Base-by-base conservation (phyloP, 2,329 filamentous ascomycete genomes). In the Cladobotryum protrusum region DNA sequence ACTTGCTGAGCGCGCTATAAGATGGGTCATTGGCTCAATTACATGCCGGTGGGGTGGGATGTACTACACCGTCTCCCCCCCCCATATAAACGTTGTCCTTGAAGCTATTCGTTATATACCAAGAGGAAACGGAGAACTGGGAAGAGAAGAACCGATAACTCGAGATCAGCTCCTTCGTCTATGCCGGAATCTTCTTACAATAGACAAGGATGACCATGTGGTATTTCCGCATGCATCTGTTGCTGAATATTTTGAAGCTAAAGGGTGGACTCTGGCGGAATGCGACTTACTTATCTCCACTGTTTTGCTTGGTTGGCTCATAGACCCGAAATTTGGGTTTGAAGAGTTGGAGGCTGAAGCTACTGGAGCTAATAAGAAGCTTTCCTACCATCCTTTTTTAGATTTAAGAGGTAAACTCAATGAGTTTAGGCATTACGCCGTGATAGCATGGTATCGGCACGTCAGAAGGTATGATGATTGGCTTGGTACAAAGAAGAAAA, bases 191-290 rank as follows among this genome's bases (percentile, higher is more conserved):
- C 24, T 51, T 2, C 20, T 51, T 2, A 47, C 49, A 3, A 35
- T 51, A 6, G 44, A 51, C 17, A 39, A 3, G n/a, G 34, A 44
- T 39, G 41, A 13, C 20, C 33, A 14, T 18, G 35, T 48, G 45
- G 41, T 20, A 24, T 13, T 52, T 4, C 39, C 49, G n/a, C 49
- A 52, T 52, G 45, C 42, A 14, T 52, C 49, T 32, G 49, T 52
- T 17, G 41, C 45, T 14, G 49, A 52, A 35, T 52, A 45, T n/a
- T 48, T 52, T 20, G 35, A 49, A 3, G 8, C 5, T 5, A 33
- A 6, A 19, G 14, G 24, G 7, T 40, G 13, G 17, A 33, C 14
- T 0, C 15, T 5, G 3, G 35, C 37, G 37, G 19, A 47, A 3
- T 51, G 49, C 12, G 14, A 47, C 12, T 1, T 17, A 11, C 33